Percentiles rank a stretch among this genome's conserved stretches.
phyloP scores from a whole-genome alignment of 345 rosid species.

The Eutrema heterophyllum region DNA sequence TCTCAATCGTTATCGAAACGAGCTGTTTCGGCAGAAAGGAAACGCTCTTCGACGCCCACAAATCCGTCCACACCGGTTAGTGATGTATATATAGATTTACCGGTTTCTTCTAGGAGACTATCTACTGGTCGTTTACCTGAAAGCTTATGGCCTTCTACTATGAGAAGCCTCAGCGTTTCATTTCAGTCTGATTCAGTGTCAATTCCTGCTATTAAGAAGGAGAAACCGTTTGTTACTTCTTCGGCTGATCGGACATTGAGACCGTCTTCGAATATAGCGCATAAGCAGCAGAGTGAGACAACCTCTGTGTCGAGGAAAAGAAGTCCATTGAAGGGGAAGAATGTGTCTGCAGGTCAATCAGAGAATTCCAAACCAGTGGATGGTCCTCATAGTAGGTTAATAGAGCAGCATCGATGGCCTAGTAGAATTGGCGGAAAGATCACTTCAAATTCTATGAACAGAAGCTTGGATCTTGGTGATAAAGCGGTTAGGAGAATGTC shows the following conservation, averaged over 20 bases:
- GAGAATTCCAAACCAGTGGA: slow-evolving; percentile 84
- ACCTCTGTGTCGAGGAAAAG: slow-evolving; percentile 44
- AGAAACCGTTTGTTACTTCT: slow-evolving; percentile 53
- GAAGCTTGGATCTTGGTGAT: slow-evolving; percentile 53
- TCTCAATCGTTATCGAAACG: slow-evolving; percentile 51
- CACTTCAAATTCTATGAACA: slow-evolving; percentile 42
- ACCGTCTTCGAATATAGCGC: slow-evolving; percentile 70
- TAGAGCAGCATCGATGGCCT: slow-evolving; percentile 87
- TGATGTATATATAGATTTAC: slow-evolving; percentile 48
- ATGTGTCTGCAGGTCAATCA: slow-evolving; percentile 49
- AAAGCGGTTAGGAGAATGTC: slow-evolving; percentile 44
- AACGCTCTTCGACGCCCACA: slow-evolving; percentile 66
- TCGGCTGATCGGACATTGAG: slow-evolving; percentile 60
- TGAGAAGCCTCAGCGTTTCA: slow-evolving; percentile 92
- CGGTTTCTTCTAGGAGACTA: slow-evolving; percentile 47
- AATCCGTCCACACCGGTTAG: slow-evolving; percentile 68
- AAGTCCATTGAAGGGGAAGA: slow-evolving; percentile 75
- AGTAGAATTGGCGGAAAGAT: slow-evolving; percentile 58
- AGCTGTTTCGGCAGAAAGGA: slow-evolving; percentile 78
- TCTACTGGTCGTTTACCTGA: slow-evolving; percentile 60
- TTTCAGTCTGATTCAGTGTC: slow-evolving; percentile 88
- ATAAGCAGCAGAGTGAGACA: slow-evolving; percentile 46
- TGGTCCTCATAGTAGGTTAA: slow-evolving; percentile 50
- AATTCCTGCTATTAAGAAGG: slow-evolving; percentile 73
- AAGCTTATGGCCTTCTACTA: slow-evolving; percentile 96